Percentiles rank a stretch among this genome's conserved stretches.
Evolutionary conservation across 768 basidiomycete species (phyloP).

Genomic region (Lactarius tabidus): DNA sequence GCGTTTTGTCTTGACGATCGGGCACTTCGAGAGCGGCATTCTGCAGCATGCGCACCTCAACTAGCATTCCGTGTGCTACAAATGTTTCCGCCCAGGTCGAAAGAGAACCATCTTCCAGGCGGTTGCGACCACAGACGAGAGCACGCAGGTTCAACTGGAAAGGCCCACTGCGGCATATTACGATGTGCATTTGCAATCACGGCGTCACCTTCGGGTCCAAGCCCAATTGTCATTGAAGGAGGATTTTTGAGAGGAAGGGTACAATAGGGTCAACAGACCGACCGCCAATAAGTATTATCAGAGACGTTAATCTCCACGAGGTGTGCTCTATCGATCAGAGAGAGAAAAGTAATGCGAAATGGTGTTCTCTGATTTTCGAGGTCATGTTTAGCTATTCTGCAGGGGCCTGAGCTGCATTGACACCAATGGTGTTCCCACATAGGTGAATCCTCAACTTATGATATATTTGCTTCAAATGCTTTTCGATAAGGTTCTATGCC

Average conservation of each 20-base stretch:
- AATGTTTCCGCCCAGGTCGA: slow-evolving; percentile 83
- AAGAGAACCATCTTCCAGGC: slow-evolving; percentile 85
- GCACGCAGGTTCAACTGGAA: slow-evolving; percentile 58
- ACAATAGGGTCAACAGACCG: too few species aligned
- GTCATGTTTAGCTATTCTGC: too few species aligned
- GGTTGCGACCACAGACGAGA: slow-evolving; percentile 90
- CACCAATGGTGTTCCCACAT: too few species aligned
- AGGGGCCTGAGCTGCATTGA: too few species aligned
- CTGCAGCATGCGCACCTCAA: slow-evolving; percentile 91
- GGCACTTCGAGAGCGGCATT: slow-evolving; percentile 71
- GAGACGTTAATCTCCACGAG: too few species aligned
- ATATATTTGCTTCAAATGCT: too few species aligned
- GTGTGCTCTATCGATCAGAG: too few species aligned
- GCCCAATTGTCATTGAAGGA: slow-evolving; percentile 93
- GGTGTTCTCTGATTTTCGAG: too few species aligned
- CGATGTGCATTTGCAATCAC: slow-evolving; percentile 81
- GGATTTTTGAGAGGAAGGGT: slow-evolving; percentile 35
- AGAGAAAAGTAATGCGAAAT: too few species aligned
- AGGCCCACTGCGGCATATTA: slow-evolving; percentile 57
- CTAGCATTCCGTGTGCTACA: slow-evolving; percentile 72
- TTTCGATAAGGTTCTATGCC: too few species aligned
- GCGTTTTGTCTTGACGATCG: slow-evolving; percentile 91
- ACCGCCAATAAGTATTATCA: too few species aligned
- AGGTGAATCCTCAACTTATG: too few species aligned
- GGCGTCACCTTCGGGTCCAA: slow-evolving; percentile 86